Evolutionary conservation across 805 yeast species (phyloP).

Genomic region (Kodamaea kakaduensis): DNA sequence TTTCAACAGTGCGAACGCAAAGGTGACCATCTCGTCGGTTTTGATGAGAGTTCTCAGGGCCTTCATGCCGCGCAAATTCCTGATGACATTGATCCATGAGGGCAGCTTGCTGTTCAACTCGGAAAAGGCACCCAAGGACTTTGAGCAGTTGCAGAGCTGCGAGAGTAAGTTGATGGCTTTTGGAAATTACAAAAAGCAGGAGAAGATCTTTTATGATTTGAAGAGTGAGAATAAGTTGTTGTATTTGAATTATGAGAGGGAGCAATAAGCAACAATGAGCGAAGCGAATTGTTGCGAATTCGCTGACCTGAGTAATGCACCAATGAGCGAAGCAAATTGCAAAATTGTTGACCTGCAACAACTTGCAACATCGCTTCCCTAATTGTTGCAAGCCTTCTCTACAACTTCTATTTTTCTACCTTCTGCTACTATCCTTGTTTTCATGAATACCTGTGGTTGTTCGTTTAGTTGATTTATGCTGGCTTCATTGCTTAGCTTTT

Average conservation of each 20-base stretch:
- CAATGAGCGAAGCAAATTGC: too few species aligned
- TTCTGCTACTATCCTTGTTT: too few species aligned
- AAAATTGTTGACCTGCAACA: too few species aligned
- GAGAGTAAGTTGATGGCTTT: slow-evolving; percentile 27
- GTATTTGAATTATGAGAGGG: slow-evolving; percentile 59
- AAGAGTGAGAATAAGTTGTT: slow-evolving; percentile 65
- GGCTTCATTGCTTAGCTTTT: slow-evolving; percentile 9
- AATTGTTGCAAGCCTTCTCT: background rate
- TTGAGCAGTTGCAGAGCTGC: slow-evolving; percentile 17
- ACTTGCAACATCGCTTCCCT: too few species aligned
- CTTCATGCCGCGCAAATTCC: slow-evolving; percentile 74
- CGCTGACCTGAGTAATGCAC: background rate
- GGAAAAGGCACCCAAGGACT: slow-evolving; percentile 6
- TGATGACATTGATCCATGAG: slow-evolving; percentile 38
- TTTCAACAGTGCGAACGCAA: slow-evolving; percentile 27
- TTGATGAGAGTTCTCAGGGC: slow-evolving; percentile 55
- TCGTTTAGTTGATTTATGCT: slow-evolving; percentile 15
- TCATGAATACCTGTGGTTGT: slow-evolving; percentile 1
- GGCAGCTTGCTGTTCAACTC: slow-evolving; percentile 8
- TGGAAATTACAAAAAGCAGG: slow-evolving; percentile 54
- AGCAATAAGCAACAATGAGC: background rate
- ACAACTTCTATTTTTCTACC: too few species aligned
- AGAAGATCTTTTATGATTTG: slow-evolving; percentile 69
- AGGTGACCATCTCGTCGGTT: slow-evolving; percentile 50
- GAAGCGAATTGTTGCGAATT: background rate